Percentiles rank a stretch among this genome's conserved stretches.
phyloP scores from a whole-genome alignment of 2,329 filamentous ascomycete species.

The Parafenestella ontariensis region DNA sequence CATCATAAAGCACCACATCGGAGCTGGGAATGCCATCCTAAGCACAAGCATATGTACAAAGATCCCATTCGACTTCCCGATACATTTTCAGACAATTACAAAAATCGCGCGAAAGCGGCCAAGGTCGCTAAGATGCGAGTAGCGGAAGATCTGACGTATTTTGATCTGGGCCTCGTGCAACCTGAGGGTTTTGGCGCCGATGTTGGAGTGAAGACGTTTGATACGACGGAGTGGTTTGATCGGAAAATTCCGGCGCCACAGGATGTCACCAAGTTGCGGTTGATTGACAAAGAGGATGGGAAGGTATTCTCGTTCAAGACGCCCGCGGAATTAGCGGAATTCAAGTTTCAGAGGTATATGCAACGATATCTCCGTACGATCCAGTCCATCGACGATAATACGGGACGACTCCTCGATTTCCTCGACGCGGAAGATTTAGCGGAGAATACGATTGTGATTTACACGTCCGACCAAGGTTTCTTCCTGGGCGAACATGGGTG shows the following conservation, averaged over 20 bases:
- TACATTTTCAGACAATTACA: conserved; percentile 63
- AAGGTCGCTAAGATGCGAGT: conserved; percentile 61
- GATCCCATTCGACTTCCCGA: conserved; percentile 58
- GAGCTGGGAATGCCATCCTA: conserved; percentile 59
- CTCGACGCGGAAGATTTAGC: conserved; percentile 53
- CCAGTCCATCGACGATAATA: conserved; percentile 61
- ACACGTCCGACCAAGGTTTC: conserved; percentile 64
- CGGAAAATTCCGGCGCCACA: conserved; percentile 51
- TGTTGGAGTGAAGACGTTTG: conserved; percentile 44
- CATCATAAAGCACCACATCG: conserved; percentile 64
- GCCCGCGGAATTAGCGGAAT: conserved; percentile 55
- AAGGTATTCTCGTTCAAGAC: conserved; percentile 56
- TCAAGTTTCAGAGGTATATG: conserved; percentile 64
- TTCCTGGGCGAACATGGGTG: conserved; percentile 65
- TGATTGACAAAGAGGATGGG: conserved; percentile 58
- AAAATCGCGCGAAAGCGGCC: conserved; percentile 60
- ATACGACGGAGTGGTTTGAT: conserved; percentile 27
- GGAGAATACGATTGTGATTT: conserved; percentile 60
- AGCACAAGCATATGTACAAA: conserved; percentile 58
- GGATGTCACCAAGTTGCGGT: conserved; percentile 39
- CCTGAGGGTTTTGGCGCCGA: conserved; percentile 57
- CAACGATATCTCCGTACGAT: conserved; percentile 57
- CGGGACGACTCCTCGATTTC: conserved; percentile 58
- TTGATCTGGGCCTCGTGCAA: conserved; percentile 59
- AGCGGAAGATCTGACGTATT: conserved; percentile 60